Evolutionary conservation across 495 filamentous ascomycete species (phyloP).

Genomic region (Penicillium cataractarum): DNA sequence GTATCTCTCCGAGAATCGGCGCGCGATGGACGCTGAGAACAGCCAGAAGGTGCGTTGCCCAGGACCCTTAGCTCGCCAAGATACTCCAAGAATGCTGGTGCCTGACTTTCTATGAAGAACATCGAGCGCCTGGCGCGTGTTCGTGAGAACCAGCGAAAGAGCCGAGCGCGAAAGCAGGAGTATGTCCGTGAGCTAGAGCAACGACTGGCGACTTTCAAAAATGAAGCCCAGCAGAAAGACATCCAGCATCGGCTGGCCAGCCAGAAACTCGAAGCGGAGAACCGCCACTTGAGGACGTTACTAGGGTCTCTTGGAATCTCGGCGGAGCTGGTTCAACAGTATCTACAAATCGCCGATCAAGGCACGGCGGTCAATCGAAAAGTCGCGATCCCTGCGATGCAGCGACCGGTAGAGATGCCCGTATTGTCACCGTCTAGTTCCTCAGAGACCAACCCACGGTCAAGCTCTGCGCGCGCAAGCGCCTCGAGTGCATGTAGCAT

Average conservation of each 20-base stretch:
- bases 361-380: constrained; percentile 31
- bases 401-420: constrained; percentile 6
- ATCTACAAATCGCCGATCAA: constrained; percentile 29
- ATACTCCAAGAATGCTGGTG: background rate
- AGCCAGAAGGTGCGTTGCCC: constrained; percentile 21
- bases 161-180: constrained; percentile 74
- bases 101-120: constrained; percentile 31
- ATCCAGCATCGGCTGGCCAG: constrained; percentile 40
- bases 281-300: constrained; percentile 35
- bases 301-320: constrained; percentile 34
- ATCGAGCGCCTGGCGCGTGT: constrained; percentile 45
- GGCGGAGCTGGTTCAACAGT: constrained; percentile 31
- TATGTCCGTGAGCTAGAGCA: constrained; percentile 72
- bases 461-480: background rate
- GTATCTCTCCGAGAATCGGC: background rate
- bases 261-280: constrained; percentile 46
- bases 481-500: background rate
- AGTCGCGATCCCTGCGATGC: constrained; percentile 45
- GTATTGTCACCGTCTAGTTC: background rate
- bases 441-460: background rate
- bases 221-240: constrained; percentile 38
- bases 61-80: background rate
- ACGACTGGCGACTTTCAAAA: constrained; percentile 62
- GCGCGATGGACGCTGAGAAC: constrained; percentile 13
- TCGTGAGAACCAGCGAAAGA: constrained; percentile 82